phyloP scores from a whole-genome alignment of 257 asterid species.

The Nicotiana knightiana region DNA sequence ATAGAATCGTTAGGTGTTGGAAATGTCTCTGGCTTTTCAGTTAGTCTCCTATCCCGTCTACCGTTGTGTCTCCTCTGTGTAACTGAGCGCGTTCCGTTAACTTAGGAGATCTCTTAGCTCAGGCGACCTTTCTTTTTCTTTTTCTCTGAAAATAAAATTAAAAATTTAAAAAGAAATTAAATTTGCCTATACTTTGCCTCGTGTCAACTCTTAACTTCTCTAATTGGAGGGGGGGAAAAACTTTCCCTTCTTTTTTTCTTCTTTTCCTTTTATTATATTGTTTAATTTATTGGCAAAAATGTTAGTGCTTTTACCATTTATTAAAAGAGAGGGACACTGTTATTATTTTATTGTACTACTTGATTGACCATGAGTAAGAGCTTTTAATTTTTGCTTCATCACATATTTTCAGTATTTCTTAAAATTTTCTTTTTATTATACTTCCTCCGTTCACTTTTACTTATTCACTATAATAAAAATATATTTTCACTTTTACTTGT shows the following conservation, averaged over 20 bases:
- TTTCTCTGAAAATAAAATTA: too few relatives aligned
- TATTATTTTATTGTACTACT: background rate
- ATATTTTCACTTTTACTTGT: too few relatives aligned
- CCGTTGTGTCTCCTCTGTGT: slow-evolving; percentile 34
- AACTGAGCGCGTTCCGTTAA: slow-evolving; percentile 36
- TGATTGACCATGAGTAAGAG: background rate
- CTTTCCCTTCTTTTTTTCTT: background rate
- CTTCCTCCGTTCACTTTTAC: too few relatives aligned
- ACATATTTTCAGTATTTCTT: background rate
- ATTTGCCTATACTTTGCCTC: background rate
- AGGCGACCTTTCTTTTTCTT: background rate
- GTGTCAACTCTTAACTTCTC: background rate
- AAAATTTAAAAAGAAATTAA: too few relatives aligned
- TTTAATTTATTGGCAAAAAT: background rate
- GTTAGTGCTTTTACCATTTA: background rate
- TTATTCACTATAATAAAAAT: too few relatives aligned
- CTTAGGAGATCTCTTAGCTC: slow-evolving; percentile 21
- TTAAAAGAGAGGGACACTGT: background rate
- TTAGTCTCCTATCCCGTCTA: slow-evolving; percentile 34
- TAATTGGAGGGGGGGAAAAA: background rate
- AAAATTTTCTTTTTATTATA: too few relatives aligned
- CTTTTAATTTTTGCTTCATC: background rate
- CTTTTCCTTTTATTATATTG: background rate
- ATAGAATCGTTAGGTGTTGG: background rate
- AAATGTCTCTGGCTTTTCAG: background rate